These are phyloP conservation scores for Amphichorda felina DNA, from an alignment of 2,329 filamentous ascomycete species.

Conservation along the genomic window DNA sequence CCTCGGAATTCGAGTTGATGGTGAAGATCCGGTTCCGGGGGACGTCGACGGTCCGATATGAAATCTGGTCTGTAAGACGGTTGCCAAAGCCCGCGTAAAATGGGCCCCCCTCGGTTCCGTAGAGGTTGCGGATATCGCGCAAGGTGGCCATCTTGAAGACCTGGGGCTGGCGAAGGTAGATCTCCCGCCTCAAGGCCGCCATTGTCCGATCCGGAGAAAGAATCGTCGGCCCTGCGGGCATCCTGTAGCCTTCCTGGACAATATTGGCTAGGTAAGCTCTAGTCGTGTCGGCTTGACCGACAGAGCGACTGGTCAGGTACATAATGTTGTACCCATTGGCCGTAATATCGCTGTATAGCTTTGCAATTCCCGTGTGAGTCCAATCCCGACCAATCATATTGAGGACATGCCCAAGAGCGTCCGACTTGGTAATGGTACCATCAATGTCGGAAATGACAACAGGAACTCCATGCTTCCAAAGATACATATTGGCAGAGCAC, in stretches of 20 bases:
- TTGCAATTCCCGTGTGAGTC: conserved; percentile 94
- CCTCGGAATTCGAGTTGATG: conserved; percentile 96
- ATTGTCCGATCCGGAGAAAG: conserved; percentile 92
- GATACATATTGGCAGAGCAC: conserved; percentile 83
- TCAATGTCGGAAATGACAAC: conserved; percentile 99
- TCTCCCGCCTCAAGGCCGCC: conserved; percentile 79
- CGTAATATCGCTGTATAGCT: conserved; percentile 90
- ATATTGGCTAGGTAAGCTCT: conserved; percentile 84
- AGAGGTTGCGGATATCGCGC: conserved; percentile 84
- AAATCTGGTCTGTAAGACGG: conserved; percentile 87
- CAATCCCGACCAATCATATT: conserved; percentile 97
- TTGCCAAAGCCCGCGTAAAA: conserved; percentile 98
- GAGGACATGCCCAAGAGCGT: conserved; percentile 84
- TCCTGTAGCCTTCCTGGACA: conserved; percentile 70
- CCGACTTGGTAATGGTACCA: conserved; percentile 96
- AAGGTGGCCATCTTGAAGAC: conserved; percentile 99
- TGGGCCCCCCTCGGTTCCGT: conserved; percentile 63
- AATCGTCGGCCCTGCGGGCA: conserved; percentile 88
- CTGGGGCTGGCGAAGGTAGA: conserved; percentile 92
- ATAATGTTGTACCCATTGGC: conserved; percentile 98
- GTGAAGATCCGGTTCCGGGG: conserved; percentile 92
- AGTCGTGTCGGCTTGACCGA: conserved; percentile 87
- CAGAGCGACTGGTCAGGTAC: conserved; percentile 88
- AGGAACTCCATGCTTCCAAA: conserved; percentile 83
- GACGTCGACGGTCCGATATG: conserved; percentile 92